Conservation (phyloP, 805 yeast genomes). For the Kuraishia hungarica region DNA sequence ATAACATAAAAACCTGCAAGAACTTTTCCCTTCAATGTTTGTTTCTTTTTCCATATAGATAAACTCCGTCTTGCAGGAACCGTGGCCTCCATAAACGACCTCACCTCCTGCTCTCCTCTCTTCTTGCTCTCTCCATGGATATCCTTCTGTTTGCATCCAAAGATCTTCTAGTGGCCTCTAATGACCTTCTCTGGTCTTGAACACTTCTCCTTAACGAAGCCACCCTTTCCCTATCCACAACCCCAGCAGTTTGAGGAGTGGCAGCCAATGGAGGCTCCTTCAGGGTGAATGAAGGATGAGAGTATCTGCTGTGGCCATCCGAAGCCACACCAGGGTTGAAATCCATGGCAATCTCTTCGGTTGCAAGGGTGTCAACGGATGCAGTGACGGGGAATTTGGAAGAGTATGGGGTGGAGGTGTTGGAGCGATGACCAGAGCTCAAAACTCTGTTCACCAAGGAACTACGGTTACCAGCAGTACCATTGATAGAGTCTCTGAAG, state of each 20-base stretch:
- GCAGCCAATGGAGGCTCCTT: constrained; percentile 4
- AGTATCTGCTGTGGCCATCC: constrained; percentile 10
- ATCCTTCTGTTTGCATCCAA: constrained; percentile 11
- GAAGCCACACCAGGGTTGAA: constrained; percentile 10
- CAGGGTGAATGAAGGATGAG: constrained; percentile 22
- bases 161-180: constrained; percentile 11
- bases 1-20: neutral
- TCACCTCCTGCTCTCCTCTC: neutral
- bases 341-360: constrained; percentile 45
- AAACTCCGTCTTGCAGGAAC: too few relatives aligned
- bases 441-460: constrained; percentile 30
- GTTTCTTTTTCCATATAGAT: too few relatives aligned
- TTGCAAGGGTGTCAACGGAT: constrained; percentile 27
- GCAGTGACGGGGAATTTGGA: constrained; percentile 21
- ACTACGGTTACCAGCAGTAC: constrained; percentile 26
- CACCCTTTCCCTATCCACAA: constrained; percentile 14
- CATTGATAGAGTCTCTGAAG: constrained; percentile 25
- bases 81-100: too few relatives aligned
- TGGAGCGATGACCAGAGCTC: constrained; percentile 14
- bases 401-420: constrained; percentile 12
- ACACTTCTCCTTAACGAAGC: constrained; percentile 10
- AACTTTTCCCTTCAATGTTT: too few relatives aligned
- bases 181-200: constrained; percentile 8
- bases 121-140: constrained; percentile 10
- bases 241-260: constrained; percentile 8